Evolutionary conservation across 2,329 filamentous ascomycete species (phyloP).

Genomic region (Trichoderma gracile): DNA sequence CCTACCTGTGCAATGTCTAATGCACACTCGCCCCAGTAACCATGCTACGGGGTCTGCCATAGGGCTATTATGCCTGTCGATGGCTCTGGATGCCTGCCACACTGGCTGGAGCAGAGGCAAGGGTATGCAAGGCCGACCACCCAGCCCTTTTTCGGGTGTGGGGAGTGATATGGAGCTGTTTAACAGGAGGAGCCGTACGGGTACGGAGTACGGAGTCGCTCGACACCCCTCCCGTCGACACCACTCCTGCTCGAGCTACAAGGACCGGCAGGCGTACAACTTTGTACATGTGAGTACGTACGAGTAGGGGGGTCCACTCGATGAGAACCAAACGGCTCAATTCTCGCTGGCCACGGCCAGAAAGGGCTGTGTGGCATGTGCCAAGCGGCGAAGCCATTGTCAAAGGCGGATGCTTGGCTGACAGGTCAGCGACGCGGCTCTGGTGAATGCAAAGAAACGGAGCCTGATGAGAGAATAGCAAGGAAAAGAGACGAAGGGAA

Average conservation of each 20-base stretch:
- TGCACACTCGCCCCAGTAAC: constrained; percentile 15
- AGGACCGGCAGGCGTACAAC: constrained; percentile 5
- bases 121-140: constrained; percentile 16
- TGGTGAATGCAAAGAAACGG: constrained; percentile 19
- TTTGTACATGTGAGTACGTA: constrained; percentile 19
- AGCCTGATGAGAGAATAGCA: neutral
- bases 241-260: constrained; percentile 1
- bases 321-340: constrained; percentile 7
- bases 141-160: constrained; percentile 13
- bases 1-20: constrained; percentile 8
- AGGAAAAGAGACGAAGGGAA: neutral
- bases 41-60: constrained; percentile 21
- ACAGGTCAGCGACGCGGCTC: constrained; percentile 17
- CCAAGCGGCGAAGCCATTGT: constrained; percentile 22
- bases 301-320: constrained; percentile 17
- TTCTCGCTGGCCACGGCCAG: constrained; percentile 18
- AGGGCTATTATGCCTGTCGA: constrained; percentile 26
- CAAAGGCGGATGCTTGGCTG: constrained; percentile 18
- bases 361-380: constrained; percentile 23
- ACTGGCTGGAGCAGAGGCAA: constrained; percentile 21
- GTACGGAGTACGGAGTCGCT: neutral
- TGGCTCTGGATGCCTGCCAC: constrained; percentile 2
- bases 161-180: constrained; percentile 18
- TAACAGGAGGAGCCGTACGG: constrained; percentile 18
- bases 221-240: constrained; percentile 15